A percentile compares a stretch with the other conserved stretches of the same genome.
Conservation (phyloP, 257 asterid species). For the Penstemon davidsonii region DNA sequence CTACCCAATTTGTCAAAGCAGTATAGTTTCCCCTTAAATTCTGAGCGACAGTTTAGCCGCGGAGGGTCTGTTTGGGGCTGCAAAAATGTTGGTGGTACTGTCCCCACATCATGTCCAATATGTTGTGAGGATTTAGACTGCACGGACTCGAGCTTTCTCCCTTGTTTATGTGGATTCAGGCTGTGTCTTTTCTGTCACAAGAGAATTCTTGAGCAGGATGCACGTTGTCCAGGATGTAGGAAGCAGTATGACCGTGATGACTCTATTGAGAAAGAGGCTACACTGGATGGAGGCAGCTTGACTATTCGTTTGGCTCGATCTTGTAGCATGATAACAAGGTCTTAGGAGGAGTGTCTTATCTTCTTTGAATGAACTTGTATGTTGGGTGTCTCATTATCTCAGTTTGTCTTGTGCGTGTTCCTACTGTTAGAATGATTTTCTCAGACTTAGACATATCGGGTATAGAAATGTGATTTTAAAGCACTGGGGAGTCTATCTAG, state of each 20-base stretch:
- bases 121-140: slow-evolving; percentile 87
- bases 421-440: slow-evolving; percentile 44
- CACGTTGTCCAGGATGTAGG: slow-evolving; percentile 95
- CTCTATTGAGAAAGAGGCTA: slow-evolving; percentile 51
- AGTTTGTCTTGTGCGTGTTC: slow-evolving; percentile 36
- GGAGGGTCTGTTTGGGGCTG: slow-evolving; percentile 61
- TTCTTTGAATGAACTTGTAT: slow-evolving; percentile 39
- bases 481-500: slow-evolving; percentile 37
- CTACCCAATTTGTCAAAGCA: slow-evolving; percentile 78
- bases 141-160: slow-evolving; percentile 80
- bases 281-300: slow-evolving; percentile 56
- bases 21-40: slow-evolving; percentile 56
- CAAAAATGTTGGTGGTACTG: slow-evolving; percentile 37
- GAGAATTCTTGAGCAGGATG: slow-evolving; percentile 86
- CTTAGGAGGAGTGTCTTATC: slow-evolving; percentile 42
- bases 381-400: slow-evolving; percentile 41
- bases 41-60: slow-evolving; percentile 50
- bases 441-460: slow-evolving; percentile 38
- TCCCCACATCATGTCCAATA: slow-evolving; percentile 74
- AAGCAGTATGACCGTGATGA: slow-evolving; percentile 51
- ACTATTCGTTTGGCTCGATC: slow-evolving; percentile 56
- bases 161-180: slow-evolving; percentile 86
- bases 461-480: slow-evolving; percentile 51
- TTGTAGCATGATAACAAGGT: slow-evolving; percentile 71
- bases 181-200: slow-evolving; percentile 98